Percentiles rank a stretch among this genome's conserved stretches.
phyloP scores from a whole-genome alignment of 495 filamentous ascomycete genomes.

The Sordaria brevicollis region DNA sequence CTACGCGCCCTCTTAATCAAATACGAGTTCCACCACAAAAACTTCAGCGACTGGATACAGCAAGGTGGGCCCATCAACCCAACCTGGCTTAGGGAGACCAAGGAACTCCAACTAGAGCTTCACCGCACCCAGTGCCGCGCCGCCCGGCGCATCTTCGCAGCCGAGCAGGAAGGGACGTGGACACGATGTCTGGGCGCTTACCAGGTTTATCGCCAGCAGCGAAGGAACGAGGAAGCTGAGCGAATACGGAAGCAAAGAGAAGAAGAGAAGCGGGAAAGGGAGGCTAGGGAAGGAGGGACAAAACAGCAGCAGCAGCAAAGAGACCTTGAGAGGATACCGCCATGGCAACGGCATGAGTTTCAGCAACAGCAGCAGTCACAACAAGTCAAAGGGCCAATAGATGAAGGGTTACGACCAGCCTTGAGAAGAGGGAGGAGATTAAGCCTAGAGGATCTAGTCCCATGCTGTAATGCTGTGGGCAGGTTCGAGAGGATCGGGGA shows the following conservation, averaged over 20 bases:
- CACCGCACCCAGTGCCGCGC: slow-evolving; percentile 40
- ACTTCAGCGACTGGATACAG: slow-evolving; percentile 34
- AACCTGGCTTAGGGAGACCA: slow-evolving; percentile 33
- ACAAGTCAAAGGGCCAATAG: slow-evolving; percentile 1
- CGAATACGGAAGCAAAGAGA: slow-evolving; percentile 3
- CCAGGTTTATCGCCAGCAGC: slow-evolving; percentile 31
- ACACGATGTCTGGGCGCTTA: slow-evolving; percentile 34
- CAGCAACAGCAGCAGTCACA: slow-evolving; percentile 10
- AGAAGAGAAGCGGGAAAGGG: not conserved
- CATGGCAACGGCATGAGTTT: slow-evolving; percentile 10
- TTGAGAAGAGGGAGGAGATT: not conserved
- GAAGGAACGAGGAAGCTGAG: slow-evolving; percentile 11
- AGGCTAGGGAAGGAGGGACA: not conserved
- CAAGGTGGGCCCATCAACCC: slow-evolving; percentile 35
- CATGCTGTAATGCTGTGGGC: slow-evolving; percentile 29
- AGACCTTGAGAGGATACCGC: not conserved
- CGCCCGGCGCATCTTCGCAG: slow-evolving; percentile 33
- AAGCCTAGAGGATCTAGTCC: slow-evolving; percentile 26
- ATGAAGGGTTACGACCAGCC: not conserved
- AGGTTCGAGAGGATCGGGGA: slow-evolving; percentile 30
- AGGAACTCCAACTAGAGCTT: slow-evolving; percentile 25
- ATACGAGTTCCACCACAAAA: slow-evolving; percentile 29
- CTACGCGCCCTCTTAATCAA: slow-evolving; percentile 26
- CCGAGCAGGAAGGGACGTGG: slow-evolving; percentile 16
- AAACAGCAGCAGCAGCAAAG: not conserved